Percentiles rank a stretch among this genome's conserved stretches.
Conservation (phyloP, 305 asterid species). For the Rubia tinctorum region DNA sequence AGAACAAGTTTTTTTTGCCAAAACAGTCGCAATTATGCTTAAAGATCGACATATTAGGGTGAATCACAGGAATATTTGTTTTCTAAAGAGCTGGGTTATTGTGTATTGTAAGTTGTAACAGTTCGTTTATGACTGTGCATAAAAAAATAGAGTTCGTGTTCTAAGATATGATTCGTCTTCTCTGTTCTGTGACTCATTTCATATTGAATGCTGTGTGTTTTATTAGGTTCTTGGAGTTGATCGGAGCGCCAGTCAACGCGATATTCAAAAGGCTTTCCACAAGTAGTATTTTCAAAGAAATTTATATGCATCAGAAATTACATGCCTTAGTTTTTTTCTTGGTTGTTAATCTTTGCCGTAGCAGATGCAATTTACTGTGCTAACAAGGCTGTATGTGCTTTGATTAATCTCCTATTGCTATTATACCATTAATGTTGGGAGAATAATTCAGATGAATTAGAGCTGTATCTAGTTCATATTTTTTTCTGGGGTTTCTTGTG, state of each 20-base stretch:
- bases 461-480: not conserved
- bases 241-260: slow-evolving; percentile 69
- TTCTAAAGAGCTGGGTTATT: not conserved
- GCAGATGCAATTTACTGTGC: no score
- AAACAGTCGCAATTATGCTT: not conserved
- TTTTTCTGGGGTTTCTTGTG: not conserved
- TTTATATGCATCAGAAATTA: not conserved
- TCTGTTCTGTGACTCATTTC: slow-evolving; percentile 17
- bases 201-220: not conserved
- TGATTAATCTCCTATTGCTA: not conserved
- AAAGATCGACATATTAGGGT: not conserved
- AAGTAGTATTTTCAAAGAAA: slow-evolving; percentile 48
- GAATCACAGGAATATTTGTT: no score
- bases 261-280: slow-evolving; percentile 96
- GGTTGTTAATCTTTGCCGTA: not conserved
- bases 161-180: slow-evolving; percentile 1
- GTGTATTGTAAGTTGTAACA: not conserved
- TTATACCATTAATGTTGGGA: no score
- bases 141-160: not conserved
- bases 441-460: no score
- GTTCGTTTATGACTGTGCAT: not conserved
- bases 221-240: slow-evolving; percentile 96
- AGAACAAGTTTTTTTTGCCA: not conserved
- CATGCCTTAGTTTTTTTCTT: not conserved
- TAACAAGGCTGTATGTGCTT: not conserved